A percentile compares a stretch with the other conserved stretches of the same genome.
Evolutionary conservation across 352 stramenopile species (phyloP).

Genomic region (Achlya hypogyna): DNA sequence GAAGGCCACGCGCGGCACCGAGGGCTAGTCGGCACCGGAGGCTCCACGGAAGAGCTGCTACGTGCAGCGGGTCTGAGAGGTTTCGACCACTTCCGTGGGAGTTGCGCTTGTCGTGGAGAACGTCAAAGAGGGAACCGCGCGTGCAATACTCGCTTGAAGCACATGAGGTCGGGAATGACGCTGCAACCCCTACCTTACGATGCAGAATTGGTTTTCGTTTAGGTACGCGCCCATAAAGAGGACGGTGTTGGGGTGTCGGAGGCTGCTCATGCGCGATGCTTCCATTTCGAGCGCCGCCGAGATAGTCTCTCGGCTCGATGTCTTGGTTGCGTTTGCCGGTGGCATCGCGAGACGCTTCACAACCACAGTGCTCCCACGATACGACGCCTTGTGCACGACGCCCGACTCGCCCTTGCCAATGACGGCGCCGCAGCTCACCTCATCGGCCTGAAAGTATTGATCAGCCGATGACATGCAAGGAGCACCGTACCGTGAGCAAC

Average conservation of each 20-base stretch:
- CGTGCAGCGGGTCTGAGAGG: neutral
- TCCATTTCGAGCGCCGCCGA: constrained; percentile 78
- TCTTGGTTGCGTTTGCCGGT: constrained; percentile 35
- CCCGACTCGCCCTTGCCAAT: constrained; percentile 73
- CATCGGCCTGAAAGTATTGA: constrained; percentile 44
- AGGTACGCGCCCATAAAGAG: constrained; percentile 97
- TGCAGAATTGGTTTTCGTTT: constrained; percentile 92
- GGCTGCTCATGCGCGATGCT: constrained; percentile 73
- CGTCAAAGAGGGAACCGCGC: constrained; percentile 92
- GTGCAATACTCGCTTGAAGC: constrained; percentile 81
- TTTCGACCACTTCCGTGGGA: constrained; percentile 14
- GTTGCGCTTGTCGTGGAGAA: constrained; percentile 64
- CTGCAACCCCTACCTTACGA: constrained; percentile 62
- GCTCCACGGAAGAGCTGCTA: constrained; percentile 55
- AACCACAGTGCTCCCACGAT: constrained; percentile 71
- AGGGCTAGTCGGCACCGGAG: constrained; percentile 71
- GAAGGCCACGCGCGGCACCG: constrained; percentile 58
- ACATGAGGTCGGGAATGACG: neutral
- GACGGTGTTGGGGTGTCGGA: constrained; percentile 98
- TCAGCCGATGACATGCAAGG: neutral
- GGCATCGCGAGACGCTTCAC: constrained; percentile 86
- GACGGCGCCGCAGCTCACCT: constrained; percentile 69
- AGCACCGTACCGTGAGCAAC: constrained; percentile 47
- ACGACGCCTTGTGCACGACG: constrained; percentile 79
- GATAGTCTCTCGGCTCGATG: constrained; percentile 53